Evolutionary conservation across 2,329 filamentous ascomycete genomes (phyloP).

Genomic region (Shiraia bambusicola): DNA sequence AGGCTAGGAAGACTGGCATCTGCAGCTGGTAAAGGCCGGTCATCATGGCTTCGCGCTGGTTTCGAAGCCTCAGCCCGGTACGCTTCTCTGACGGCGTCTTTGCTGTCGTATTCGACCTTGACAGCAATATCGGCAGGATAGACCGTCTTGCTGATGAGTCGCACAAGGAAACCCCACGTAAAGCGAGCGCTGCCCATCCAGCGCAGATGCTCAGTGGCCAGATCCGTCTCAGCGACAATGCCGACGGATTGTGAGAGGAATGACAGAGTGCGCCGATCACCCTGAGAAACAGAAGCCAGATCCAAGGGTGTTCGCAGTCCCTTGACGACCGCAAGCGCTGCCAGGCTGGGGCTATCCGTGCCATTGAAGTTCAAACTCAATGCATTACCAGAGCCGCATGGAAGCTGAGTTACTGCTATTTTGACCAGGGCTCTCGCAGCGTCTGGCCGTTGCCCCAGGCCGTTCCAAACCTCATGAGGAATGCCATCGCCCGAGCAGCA

Average conservation of each 20-base stretch:
- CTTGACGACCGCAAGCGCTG: conserved; percentile 83
- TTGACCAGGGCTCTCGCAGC: conserved; percentile 72
- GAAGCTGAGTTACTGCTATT: conserved; percentile 81
- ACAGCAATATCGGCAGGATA: conserved; percentile 90
- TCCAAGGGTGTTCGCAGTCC: conserved; percentile 82
- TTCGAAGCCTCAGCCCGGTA: conserved; percentile 54
- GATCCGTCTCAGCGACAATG: conserved; percentile 84
- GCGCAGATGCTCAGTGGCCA: conserved; percentile 85
- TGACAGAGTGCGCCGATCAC: conserved; percentile 70
- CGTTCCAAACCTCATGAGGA: conserved; percentile 93
- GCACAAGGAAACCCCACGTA: conserved; percentile 77
- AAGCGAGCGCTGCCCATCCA: conserved; percentile 92
- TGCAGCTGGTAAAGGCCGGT: conserved; percentile 22
- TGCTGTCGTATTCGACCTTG: conserved; percentile 77
- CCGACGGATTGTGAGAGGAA: conserved; percentile 91
- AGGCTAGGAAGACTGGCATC: conserved; percentile 64
- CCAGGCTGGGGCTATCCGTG: conserved; percentile 70
- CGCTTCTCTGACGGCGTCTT: conserved; percentile 70
- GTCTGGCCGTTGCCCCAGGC: conserved; percentile 74
- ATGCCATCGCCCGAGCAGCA: conserved; percentile 92
- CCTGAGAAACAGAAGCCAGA: conserved; percentile 84
- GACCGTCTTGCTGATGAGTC: conserved; percentile 71
- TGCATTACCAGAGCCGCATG: conserved; percentile 91
- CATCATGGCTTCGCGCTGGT: conserved; percentile 22
- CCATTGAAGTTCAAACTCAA: conserved; percentile 89